These are phyloP conservation scores for Nakaseomyces uthaithaninus DNA, from an alignment of 1,139 yeast genomes.

Conservation along the genomic window DNA sequence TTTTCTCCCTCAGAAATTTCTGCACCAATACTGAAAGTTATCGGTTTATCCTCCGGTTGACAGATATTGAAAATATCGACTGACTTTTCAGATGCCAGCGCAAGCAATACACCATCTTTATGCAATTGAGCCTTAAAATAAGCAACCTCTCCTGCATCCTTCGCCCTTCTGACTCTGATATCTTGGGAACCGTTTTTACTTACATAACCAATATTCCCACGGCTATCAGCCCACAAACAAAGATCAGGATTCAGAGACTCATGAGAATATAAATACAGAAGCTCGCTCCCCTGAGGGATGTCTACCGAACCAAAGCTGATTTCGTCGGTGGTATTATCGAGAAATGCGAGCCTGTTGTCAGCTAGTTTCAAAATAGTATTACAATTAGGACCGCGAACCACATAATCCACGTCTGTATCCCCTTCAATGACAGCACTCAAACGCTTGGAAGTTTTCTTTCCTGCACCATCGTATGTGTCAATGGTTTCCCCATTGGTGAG, in stretches of 20 bases:
- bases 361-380: neutral
- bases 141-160: neutral
- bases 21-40: constrained; percentile 11
- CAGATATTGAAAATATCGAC: constrained; percentile 18
- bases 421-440: neutral
- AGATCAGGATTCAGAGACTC: constrained; percentile 3
- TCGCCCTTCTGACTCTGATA: neutral
- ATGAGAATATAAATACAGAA: constrained; percentile 8
- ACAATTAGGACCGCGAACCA: neutral
- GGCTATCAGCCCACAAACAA: constrained; percentile 10
- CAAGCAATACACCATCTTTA: constrained; percentile 27
- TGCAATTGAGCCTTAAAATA: constrained; percentile 17
- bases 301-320: neutral
- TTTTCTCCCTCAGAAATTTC: constrained; percentile 23
- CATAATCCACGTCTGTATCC: neutral
- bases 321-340: neutral
- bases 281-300: neutral
- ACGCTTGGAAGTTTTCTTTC: neutral
- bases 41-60: constrained; percentile 15
- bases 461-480: neutral
- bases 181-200: constrained; percentile 3
- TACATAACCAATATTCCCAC: constrained; percentile 10
- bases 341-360: neutral
- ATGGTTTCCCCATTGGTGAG: neutral
- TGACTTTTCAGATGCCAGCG: constrained; percentile 13